Evolutionary conservation across 2,329 filamentous ascomycete species (phyloP), one percentile per base, ranked within the genome.

Genomic region (Eutypa lata): DNA sequence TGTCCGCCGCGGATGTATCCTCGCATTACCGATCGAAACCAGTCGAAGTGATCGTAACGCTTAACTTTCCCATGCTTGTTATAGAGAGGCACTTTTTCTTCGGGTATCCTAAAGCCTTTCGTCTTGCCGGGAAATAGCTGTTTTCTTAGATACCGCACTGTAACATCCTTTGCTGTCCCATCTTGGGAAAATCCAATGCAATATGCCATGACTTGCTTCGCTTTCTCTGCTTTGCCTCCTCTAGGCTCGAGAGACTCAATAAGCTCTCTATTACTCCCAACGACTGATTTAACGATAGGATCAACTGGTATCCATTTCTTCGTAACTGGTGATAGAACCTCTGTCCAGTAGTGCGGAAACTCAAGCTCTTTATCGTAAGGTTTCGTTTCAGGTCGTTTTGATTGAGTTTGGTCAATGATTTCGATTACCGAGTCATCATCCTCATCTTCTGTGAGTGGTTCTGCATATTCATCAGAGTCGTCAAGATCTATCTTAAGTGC

Each of bases 111-210:
- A 57, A 87, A 81, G 3, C 92, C 91, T 66, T 96, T 97, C 0
- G 93, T 96, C 60, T 91, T 89, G 3, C 94, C 93, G 1, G 94
- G 94, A 67, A 91, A 86, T 50, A 88, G 80, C 53, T 89, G 89
- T 21, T 87, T 84, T 63, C 88, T 92, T 7, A 99, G 75, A 68
- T 99, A 99, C 26, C 94, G 83, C 11, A 94, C 86, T 0, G 94
- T 99, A 16, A 99, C 89, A 67, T 99, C 94, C 68, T 97, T 97
- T 13, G 91, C 92, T 0, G 91, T 92, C 2, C 90, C 90, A 65
- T 97, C 92, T 3, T 83, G 73, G 0, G 89, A 90, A 70, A 89
- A 90, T 0, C 88, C 92, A 19, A 97, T 77, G 2, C 96, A 82
- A 64, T 99, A 99, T 45, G 90, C 89, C 64, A 96, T 91, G 13